Base-by-base conservation (phyloP, 495 filamentous ascomycete genomes). In the Pyrenopolyporus hunteri region DNA sequence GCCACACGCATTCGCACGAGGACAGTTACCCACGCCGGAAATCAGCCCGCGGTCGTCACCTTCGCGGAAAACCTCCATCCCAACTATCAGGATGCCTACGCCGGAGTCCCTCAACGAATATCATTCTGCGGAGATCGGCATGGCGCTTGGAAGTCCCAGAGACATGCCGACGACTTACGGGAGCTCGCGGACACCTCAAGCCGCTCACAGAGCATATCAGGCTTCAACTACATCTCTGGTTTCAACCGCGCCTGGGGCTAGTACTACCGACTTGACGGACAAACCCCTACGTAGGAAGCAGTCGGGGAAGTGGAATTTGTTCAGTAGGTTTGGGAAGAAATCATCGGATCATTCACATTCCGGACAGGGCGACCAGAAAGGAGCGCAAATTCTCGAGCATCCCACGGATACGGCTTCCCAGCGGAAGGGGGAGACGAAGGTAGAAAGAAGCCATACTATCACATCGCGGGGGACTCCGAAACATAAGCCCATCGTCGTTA, bases 141-240 rank as follows among this genome's bases (percentile, higher is more conserved):
- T 86, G 82, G 84, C 82, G 10, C 70, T 86, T 35, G 83, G 84
- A 37, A 85, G 83, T 56, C 83, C 83, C 47, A 67, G 70, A 26
- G 45, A 43, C 11, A 67, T 59, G 32, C 70, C 66, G 14, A 39
- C 28, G 46, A 55, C n/a, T n/a, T n/a, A 32, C 17, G 56, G 53
- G 37, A 40, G 40, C 47, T 48, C 22, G 16, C 59, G 52, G 51
- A 40, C 57, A 6, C 61, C 61, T 1, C 67, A 64, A 19, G 14
- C 29, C 20, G 59, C 44, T 44, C 51, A 23, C 14, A 59, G 49
- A 17, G 62, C 53, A 49, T 55, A 49, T 43, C 56, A 61, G 48
- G 42, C 45, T 20, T 49, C 45, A 14, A 32, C 45, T 35, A 4
- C 16, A 19, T 32, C 45, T 14, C 17, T 52, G 4, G 43, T 44